Evolutionary conservation across 1,139 yeast genomes (phyloP), one percentile per base, ranked within the genome.

Genomic region (Sugiyamaella pinicola): DNA sequence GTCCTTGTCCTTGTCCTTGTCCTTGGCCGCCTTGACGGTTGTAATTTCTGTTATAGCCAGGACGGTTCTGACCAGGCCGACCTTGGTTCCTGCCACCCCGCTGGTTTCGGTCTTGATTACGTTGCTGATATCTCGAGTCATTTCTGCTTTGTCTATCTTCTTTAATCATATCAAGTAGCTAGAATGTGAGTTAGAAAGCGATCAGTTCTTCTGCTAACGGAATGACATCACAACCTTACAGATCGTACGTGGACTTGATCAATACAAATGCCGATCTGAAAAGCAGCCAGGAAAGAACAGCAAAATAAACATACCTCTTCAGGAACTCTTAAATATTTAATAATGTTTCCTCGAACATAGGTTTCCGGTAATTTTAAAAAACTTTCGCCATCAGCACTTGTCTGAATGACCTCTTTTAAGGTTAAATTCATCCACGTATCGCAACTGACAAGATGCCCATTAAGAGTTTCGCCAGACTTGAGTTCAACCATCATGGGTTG

Each of bases 351-450:
- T 64, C 93, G 82, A 47, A 95, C 81, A 65, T 90, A 93, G 55
- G 87, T 79, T 64, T 90, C 96, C 2, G 86, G 83, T 43, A 87
- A 72, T 66, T 85, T 84, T 55, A 79, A 72, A 66, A 87, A 86
- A 40, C 75, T 74, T 52, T 84, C 85, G 13, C 89, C 95, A 60
- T 80, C 73, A 5, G 85, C 76, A 56, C 83, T 82, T 13, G 87
- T 82, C 67, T 86, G 91, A 50, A 84, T 81, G 19, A 87, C 98
- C 61, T 90, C 84, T 42, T 77, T 77, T 53, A 95, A 76, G 1
- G 96, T 88, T 62, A 95, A 76, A 69, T 93, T 93, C 99, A 95
- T 95, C 91, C 96, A 89, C 38, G 89, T 84, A 69, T 95, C 99
- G 64, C 96, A 90, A 65, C 87, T 87, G 55, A 84, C 81, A 58